Conservation (phyloP, 1,139 yeast genomes). For the Suhomyces taliae region DNA sequence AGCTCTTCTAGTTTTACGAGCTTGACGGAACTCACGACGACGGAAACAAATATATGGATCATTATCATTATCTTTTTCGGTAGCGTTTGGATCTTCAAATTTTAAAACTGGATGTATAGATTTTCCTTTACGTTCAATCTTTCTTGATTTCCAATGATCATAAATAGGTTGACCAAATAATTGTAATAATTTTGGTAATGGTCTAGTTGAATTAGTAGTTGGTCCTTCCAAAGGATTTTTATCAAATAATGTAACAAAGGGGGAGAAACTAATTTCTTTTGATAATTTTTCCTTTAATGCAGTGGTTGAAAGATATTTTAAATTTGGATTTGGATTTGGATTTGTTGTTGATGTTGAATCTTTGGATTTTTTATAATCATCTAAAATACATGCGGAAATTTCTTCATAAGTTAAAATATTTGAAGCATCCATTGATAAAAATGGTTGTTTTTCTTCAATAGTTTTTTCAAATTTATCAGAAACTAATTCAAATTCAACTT, state of each 20-base stretch:
- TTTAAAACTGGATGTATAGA: conserved; percentile 72
- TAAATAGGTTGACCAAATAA: conserved; percentile 69
- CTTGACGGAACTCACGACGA: conserved; percentile 92
- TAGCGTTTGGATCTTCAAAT: conserved; percentile 76
- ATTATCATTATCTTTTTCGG: conserved; percentile 82
- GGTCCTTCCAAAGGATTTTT: conserved; percentile 35
- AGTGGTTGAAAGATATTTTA: conserved; percentile 39
- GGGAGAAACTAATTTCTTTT: conserved; percentile 39
- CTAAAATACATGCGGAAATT: conserved; percentile 49
- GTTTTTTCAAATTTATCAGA: conserved; percentile 74
- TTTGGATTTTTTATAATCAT: conserved; percentile 34
- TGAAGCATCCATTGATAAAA: conserved; percentile 78
- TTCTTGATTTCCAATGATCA: conserved; percentile 78
- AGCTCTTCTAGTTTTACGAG: conserved; percentile 93
- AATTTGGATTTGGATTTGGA: conserved; percentile 20
- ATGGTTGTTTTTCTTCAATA: conserved; percentile 83
- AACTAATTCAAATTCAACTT: conserved; percentile 82
- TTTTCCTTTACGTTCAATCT: conserved; percentile 69
- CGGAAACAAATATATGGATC: conserved; percentile 97
- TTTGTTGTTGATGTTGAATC: conserved; percentile 21
- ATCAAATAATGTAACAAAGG: conserved; percentile 53
- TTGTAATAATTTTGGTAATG: conserved; percentile 55
- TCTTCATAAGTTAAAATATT: conserved; percentile 74
- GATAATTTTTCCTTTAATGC: conserved; percentile 41
- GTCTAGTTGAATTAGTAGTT: conserved; percentile 30